A percentile compares a stretch with the other conserved stretches of the same genome.
Evolutionary conservation across 164 flowering plant genomes (phyloP).

Genomic region (Kalanchoe fedtschenkoi): DNA sequence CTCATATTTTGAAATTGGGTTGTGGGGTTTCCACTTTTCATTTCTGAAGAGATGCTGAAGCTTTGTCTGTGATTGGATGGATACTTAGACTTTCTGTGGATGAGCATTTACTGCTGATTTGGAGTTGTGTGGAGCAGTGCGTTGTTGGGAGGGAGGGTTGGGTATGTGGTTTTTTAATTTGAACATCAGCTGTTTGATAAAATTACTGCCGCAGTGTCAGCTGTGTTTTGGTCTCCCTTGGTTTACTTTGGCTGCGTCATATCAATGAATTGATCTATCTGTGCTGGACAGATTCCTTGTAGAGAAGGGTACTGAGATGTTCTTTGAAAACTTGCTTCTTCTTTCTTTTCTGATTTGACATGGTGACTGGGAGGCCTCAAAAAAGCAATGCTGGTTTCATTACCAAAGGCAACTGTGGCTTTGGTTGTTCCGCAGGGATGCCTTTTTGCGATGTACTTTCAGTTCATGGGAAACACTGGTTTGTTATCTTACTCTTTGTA

Average conservation of each 20-base stretch:
- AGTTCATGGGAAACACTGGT: not conserved
- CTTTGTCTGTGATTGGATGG: not conserved
- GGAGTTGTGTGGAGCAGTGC: not conserved
- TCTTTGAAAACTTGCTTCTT: not conserved
- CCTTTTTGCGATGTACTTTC: not conserved
- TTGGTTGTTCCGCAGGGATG: not conserved
- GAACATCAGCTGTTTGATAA: too few species aligned
- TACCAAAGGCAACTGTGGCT: not conserved
- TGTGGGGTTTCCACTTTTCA: not conserved
- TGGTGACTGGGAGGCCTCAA: not conserved
- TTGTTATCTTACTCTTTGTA: conserved; percentile 6
- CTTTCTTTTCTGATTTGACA: not conserved
- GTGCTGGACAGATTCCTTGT: not conserved
- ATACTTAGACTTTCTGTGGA: not conserved
- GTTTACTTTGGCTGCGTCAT: not conserved
- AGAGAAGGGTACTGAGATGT: not conserved
- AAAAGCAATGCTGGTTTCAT: not conserved
- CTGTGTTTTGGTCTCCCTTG: too few species aligned
- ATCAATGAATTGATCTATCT: conserved; percentile 1
- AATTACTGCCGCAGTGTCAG: too few species aligned
- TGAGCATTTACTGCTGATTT: not conserved
- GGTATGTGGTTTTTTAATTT: too few species aligned
- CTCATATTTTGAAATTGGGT: not conserved
- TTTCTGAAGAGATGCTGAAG: not conserved
- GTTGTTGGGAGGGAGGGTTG: too few species aligned